Evolutionary conservation across 2,329 filamentous ascomycete genomes (phyloP).

Genomic region (Neurospora sp.): DNA sequence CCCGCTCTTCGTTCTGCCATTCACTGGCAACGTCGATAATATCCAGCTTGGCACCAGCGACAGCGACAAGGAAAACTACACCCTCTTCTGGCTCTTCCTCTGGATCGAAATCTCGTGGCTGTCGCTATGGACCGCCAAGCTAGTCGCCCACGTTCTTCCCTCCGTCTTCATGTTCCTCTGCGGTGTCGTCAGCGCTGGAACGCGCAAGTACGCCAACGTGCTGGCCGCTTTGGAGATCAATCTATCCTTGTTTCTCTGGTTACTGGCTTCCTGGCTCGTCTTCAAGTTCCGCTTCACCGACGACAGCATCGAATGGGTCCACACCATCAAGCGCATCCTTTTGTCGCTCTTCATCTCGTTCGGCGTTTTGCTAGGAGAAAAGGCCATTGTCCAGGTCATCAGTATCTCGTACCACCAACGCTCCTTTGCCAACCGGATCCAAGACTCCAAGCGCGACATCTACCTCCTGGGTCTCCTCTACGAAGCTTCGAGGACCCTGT

Average conservation of each 20-base stretch:
- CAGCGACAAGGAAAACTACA: conserved; percentile 14
- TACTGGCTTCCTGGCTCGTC: conserved; percentile 50
- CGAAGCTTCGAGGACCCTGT: conserved; percentile 78
- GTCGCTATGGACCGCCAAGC: conserved; percentile 56
- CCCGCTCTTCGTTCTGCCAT: conserved; percentile 47
- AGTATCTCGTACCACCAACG: conserved; percentile 79
- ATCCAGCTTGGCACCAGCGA: conserved; percentile 27
- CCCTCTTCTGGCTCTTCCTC: conserved; percentile 52
- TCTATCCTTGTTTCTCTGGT: conserved; percentile 61
- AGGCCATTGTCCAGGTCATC: conserved; percentile 70
- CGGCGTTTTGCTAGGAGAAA: conserved; percentile 65
- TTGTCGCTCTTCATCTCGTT: conserved; percentile 59
- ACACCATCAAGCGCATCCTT: conserved; percentile 54
- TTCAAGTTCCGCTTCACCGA: conserved; percentile 46
- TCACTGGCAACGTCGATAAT: conserved; percentile 29
- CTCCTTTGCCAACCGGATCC: conserved; percentile 74
- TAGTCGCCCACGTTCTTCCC: conserved; percentile 52
- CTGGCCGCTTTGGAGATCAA: conserved; percentile 55
- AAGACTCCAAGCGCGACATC: conserved; percentile 81
- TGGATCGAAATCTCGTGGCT: conserved; percentile 64
- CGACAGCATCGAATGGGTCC: conserved; percentile 39
- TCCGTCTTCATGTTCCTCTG: conserved; percentile 57
- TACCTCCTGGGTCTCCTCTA: conserved; percentile 76
- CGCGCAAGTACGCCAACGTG: conserved; percentile 60
- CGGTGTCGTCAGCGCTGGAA: conserved; percentile 60